Evolutionary conservation across 768 basidiomycete species (phyloP).

Genomic region (Pisolithus tinctorius): DNA sequence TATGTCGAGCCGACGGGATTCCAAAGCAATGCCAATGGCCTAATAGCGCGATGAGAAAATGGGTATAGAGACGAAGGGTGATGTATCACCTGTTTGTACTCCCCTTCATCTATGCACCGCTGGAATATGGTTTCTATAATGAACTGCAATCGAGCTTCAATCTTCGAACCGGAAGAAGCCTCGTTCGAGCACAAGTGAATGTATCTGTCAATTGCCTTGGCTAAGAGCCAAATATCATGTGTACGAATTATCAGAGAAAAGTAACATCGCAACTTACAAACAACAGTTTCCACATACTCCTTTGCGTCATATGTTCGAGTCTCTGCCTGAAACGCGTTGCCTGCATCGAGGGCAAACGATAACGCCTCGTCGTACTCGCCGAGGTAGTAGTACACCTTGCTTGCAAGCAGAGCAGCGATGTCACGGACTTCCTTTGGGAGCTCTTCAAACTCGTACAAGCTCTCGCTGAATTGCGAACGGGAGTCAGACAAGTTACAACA

Average conservation of each 20-base stretch:
- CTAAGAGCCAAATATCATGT: conserved; percentile 32
- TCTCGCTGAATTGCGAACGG: conserved; percentile 54
- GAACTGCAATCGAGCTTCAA: conserved; percentile 71
- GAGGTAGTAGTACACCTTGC: conserved; percentile 97
- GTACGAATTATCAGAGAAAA: not conserved
- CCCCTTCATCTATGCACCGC: conserved; percentile 80
- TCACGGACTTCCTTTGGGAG: conserved; percentile 69
- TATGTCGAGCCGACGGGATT: conserved; percentile 83
- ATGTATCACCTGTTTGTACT: conserved; percentile 74
- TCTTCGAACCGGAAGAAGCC: conserved; percentile 42
- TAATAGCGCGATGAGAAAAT: conserved; percentile 25
- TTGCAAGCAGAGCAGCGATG: conserved; percentile 86
- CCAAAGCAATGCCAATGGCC: conserved; percentile 94
- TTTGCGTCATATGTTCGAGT: conserved; percentile 54
- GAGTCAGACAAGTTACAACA: conserved; percentile 7
- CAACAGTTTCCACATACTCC: conserved; percentile 92
- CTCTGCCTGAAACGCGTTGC: conserved; percentile 76
- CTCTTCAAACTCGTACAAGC: conserved; percentile 78
- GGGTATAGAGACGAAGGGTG: not conserved
- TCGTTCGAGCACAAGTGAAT: conserved; percentile 63
- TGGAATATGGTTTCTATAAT: conserved; percentile 89
- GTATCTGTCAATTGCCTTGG: conserved; percentile 94
- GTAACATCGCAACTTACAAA: conserved; percentile 54
- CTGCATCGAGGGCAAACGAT: conserved; percentile 90
- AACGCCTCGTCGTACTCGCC: conserved; percentile 95